phyloP scores from a whole-genome alignment of 306 rosid species.

The Glycine soja region DNA sequence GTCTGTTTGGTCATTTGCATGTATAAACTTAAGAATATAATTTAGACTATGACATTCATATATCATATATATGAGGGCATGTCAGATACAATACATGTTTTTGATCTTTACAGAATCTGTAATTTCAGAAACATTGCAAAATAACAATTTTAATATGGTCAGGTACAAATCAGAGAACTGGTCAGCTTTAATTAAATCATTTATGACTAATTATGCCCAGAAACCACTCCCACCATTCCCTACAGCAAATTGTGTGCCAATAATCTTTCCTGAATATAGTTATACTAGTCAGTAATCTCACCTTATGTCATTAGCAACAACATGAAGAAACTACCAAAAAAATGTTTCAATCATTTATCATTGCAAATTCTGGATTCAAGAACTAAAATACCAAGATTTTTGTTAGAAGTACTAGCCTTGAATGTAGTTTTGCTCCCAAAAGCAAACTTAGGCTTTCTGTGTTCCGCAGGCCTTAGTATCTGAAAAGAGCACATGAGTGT shows the following conservation, averaged over 20 bases:
- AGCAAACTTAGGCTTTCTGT: constrained; percentile 52
- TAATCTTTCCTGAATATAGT: constrained; percentile 4
- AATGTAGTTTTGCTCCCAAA: constrained; percentile 55
- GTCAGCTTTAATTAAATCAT: not conserved
- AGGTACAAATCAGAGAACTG: constrained; percentile 1
- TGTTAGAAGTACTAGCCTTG: constrained; percentile 50
- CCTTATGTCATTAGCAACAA: not conserved
- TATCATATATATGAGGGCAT: not conserved
- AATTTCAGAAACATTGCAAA: not conserved
- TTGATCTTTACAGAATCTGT: not conserved
- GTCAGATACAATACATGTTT: not conserved
- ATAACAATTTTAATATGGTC: not conserved
- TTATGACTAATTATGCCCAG: not conserved
- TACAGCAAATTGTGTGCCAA: constrained; percentile 21
- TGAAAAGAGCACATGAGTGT: constrained; percentile 59
- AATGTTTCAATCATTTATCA: not conserved
- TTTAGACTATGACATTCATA: not conserved
- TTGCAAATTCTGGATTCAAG: constrained; percentile 1
- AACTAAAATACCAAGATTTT: constrained; percentile 54
- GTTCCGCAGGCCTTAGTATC: constrained; percentile 49
- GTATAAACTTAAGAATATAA: not conserved
- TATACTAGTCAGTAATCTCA: constrained; percentile 3
- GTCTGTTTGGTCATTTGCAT: not conserved
- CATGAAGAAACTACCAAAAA: not conserved
- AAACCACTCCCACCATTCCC: constrained; percentile 15